Conservation (phyloP, 2,329 filamentous ascomycete species). For the Emericellopsis cladophorae region DNA sequence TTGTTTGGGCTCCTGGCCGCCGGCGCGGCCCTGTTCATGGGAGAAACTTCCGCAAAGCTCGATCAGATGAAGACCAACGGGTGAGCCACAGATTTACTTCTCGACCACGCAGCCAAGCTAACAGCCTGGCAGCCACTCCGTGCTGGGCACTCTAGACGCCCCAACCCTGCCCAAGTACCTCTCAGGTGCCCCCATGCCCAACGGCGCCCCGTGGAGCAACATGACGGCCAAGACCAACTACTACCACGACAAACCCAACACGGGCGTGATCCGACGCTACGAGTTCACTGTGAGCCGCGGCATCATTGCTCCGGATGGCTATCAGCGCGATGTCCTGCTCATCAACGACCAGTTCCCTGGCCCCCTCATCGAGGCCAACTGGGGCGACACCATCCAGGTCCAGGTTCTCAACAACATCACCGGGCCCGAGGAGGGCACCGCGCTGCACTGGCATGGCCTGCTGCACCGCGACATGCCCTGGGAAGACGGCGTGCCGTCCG, state of each 20-base stretch:
- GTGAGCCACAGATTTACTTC: too few species aligned
- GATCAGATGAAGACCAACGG: too few species aligned
- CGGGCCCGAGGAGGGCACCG: slow-evolving; percentile 29
- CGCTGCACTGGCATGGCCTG: slow-evolving; percentile 43
- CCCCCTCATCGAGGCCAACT: slow-evolving; percentile 51
- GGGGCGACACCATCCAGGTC: slow-evolving; percentile 50
- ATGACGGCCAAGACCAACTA: slow-evolving; percentile 34
- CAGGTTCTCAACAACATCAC: slow-evolving; percentile 58
- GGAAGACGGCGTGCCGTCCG: slow-evolving; percentile 38
- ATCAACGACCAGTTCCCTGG: slow-evolving; percentile 56
- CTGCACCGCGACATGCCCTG: slow-evolving; percentile 33
- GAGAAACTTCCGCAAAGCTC: too few species aligned
- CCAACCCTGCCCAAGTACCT: slow-evolving; percentile 28
- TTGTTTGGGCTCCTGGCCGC: too few species aligned
- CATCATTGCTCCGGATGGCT: slow-evolving; percentile 42
- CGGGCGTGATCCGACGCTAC: slow-evolving; percentile 41
- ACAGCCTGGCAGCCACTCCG: slow-evolving; percentile 5
- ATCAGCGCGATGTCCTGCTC: slow-evolving; percentile 38
- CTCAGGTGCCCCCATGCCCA: slow-evolving; percentile 33
- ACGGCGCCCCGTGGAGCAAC: slow-evolving; percentile 39
- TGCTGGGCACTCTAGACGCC: slow-evolving; percentile 24
- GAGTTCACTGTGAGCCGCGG: slow-evolving; percentile 39
- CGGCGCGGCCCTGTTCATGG: too few species aligned
- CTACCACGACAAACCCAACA: slow-evolving; percentile 32
- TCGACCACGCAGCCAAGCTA: too few species aligned